phyloP scores from a whole-genome alignment of 2,329 filamentous ascomycete species.

The Xylaria arbuscula region DNA sequence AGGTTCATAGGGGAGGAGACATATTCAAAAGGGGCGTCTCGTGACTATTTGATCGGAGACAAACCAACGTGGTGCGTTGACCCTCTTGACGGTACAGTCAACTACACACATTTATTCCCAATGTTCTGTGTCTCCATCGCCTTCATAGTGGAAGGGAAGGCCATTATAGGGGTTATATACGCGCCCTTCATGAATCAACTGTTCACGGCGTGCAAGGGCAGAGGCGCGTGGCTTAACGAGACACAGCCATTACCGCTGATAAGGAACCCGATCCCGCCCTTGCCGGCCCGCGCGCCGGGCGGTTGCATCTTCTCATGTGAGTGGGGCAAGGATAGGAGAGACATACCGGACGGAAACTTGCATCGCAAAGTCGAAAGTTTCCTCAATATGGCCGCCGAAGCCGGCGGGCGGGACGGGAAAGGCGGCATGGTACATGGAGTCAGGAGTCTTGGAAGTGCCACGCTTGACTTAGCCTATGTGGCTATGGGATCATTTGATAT shows the following conservation, averaged over 20 bases:
- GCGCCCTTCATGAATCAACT: constrained; percentile 76
- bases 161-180: constrained; percentile 77
- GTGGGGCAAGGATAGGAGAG: constrained; percentile 81
- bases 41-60: constrained; percentile 73
- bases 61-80: constrained; percentile 80
- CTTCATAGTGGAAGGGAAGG: constrained; percentile 68
- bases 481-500: constrained; percentile 82
- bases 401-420: constrained; percentile 69
- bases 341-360: constrained; percentile 74
- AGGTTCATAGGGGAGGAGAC: constrained; percentile 83
- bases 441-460: constrained; percentile 77
- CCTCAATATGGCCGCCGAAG: constrained; percentile 77
- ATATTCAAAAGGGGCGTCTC: constrained; percentile 74
- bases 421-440: constrained; percentile 85
- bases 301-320: constrained; percentile 80
- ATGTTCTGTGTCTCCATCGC: constrained; percentile 86
- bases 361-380: constrained; percentile 79
- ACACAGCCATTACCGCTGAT: constrained; percentile 71
- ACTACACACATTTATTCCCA: constrained; percentile 82
- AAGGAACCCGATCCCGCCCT: constrained; percentile 68
- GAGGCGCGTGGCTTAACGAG: constrained; percentile 77
- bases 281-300: constrained; percentile 72
- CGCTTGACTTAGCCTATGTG: constrained; percentile 78
- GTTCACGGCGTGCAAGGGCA: constrained; percentile 74
- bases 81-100: constrained; percentile 82